Percentiles rank a stretch among this genome's conserved stretches.
Conservation (phyloP, 2,329 filamentous ascomycete species). For the Hymenoscyphus occultus region DNA sequence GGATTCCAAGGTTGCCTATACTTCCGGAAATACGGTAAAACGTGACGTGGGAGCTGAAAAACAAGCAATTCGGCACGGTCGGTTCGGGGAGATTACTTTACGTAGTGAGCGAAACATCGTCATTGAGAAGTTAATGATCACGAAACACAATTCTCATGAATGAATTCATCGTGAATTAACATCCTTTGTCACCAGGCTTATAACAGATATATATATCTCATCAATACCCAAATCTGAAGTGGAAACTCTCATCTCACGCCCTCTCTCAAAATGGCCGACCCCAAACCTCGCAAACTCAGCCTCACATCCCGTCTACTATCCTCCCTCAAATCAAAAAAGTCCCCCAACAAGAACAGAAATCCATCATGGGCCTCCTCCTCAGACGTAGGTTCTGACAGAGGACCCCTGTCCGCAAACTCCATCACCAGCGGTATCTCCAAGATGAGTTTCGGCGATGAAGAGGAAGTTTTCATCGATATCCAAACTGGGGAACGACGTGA, state of each 20-base stretch:
- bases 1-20: too few relatives aligned
- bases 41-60: neutral
- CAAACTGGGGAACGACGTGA: conserved; percentile 36
- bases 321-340: neutral
- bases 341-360: neutral
- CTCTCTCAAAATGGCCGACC: neutral
- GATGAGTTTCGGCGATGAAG: neutral
- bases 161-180: neutral
- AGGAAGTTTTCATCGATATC: conserved; percentile 20
- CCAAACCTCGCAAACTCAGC: neutral
- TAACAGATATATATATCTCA: neutral
- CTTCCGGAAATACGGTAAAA: neutral
- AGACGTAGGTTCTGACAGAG: neutral
- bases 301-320: neutral
- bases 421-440: neutral
- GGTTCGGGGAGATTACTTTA: neutral
- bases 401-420: neutral
- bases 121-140: neutral
- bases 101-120: neutral
- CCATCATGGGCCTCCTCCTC: neutral
- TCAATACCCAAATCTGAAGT: neutral
- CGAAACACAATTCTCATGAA: neutral
- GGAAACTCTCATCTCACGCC: neutral
- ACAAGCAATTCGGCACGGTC: neutral
- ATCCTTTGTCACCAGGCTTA: neutral